Base-by-base conservation (phyloP, 2,329 filamentous ascomycete species). In the Aspergillus brunneoviolaceus region DNA sequence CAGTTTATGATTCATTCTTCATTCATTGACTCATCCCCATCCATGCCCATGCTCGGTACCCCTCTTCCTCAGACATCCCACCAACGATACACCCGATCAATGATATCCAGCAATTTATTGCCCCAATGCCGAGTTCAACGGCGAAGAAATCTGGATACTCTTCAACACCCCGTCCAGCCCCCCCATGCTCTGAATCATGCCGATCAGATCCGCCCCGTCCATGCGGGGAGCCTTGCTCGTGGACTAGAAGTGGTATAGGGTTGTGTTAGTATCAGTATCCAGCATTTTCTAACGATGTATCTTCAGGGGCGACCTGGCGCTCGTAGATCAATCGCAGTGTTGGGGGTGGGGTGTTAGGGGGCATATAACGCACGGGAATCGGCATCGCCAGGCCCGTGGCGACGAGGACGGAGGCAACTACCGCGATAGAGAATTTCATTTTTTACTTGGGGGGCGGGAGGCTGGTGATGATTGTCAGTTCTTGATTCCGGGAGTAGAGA, bases 391-490 rank as follows among this genome's bases (percentile, higher is more conserved):
- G 12, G 10, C 54, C 53, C 7, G 14, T 27, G 21, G 42, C 45
- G 23, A 59, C 29, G 21, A 61, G 11, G 23, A 59, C 31, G 14
- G 60, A 14, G 3, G 58, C 14, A 12, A 56, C 12, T 9, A 58
- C 31, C 9, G 56, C 19, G n/a, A 61, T 21, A 6, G 51, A 55
- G 57, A 57, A 49, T 45, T 59, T 61, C 60, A 59, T 61, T 35
- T 19, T 35, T 19, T 59, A 21, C n/a, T 33, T 55, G 23, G 27
- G 11, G 21, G n/a, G 21, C 0, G 31, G 23, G 23, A 9, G 7
- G 14, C 14, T 45, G 14, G 39, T 55, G 39, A 3, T 47, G 48
- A 19, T 4, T 35, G 3, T 12, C 49, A 2, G 27, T 42, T 51
- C 27, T 73, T 16, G 33, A 4, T 35, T 35, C 4, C 5, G 10